phyloP scores from a whole-genome alignment of 306 rosid genomes.

The Senna tora region DNA sequence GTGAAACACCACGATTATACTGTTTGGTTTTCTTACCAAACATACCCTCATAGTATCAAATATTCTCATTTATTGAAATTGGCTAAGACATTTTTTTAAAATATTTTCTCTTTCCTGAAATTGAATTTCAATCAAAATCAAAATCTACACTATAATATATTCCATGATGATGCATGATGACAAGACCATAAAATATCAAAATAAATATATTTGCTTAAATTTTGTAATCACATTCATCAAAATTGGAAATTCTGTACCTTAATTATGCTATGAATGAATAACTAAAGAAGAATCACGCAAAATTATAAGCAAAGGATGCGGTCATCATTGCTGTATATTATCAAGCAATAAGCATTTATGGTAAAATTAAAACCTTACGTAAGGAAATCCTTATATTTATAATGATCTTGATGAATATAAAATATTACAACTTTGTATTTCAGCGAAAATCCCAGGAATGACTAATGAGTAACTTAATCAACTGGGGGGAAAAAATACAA shows the following conservation, averaged over 20 bases:
- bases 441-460: not conserved
- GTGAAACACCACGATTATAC: too few relatives aligned
- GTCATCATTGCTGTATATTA: constrained; percentile 16
- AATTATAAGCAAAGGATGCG: constrained; percentile 16
- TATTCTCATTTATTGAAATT: constrained; percentile 39
- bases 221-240: not conserved
- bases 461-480: not conserved
- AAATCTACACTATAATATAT: not conserved
- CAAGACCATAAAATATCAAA: not conserved
- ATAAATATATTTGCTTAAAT: not conserved
- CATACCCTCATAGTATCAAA: constrained; percentile 41
- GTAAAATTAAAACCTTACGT: constrained; percentile 12
- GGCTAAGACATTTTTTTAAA: too few relatives aligned
- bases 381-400: constrained; percentile 19
- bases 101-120: not conserved
- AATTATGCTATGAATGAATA: not conserved
- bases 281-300: not conserved
- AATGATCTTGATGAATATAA: not conserved
- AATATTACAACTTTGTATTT: not conserved
- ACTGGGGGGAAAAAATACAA: too few relatives aligned
- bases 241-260: not conserved
- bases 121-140: not conserved
- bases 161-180: not conserved
- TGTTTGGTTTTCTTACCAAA: too few relatives aligned
- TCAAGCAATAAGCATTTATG: constrained; percentile 33